Base-by-base conservation (phyloP, 352 stramenopile species). In the Pythium oligandrum region DNA sequence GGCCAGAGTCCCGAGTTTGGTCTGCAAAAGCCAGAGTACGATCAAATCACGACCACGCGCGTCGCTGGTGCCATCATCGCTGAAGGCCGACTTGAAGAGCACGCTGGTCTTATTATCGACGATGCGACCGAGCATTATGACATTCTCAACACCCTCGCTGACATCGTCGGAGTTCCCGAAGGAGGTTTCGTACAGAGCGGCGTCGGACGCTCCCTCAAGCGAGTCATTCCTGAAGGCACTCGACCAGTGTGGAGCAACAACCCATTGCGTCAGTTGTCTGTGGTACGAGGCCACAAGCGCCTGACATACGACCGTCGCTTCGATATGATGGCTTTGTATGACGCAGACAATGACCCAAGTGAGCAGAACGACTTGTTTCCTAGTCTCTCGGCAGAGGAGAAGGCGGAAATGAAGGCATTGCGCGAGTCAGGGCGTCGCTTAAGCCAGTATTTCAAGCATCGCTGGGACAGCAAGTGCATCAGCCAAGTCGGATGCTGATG, bases 391-490 rank as follows among this genome's bases (percentile, higher is more conserved):
- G 30, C 39, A 4, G 40, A 39, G 31, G 55, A 70, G 8, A 66
- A 75, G 51, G 39, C 30, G n/a, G 48, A 64, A n/a, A 67, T 59
- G 53, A 51, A 53, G 7, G 44, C 17, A 5, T 44, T 63, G 33
- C 55, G 71, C 11, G 53, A 64, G 7, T 60, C 48, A 4, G 70
- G 75, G 3, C 63, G 75, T 6, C 61, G 53, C 1, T 40, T 83
- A 30, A 83, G 78, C 39, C 26, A 59, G 54, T 83, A 86, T 57
- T 86, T 82, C 52, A 75, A 66, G 35, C 51, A 59, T 10, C 72
- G 70, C 4, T 75, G 64, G 67, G 62, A 74, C 12, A 44, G 49
- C 0, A 70, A 67, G 32, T 77, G 68, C n/a, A 47, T 77, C 40
- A 44, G 63, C 5, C 52, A 48, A 49, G 52, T 35, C 44, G 44